These are phyloP conservation scores for Hemileccinum rubropunctum DNA, from an alignment of 768 basidiomycete species.

Conservation along the genomic window DNA sequence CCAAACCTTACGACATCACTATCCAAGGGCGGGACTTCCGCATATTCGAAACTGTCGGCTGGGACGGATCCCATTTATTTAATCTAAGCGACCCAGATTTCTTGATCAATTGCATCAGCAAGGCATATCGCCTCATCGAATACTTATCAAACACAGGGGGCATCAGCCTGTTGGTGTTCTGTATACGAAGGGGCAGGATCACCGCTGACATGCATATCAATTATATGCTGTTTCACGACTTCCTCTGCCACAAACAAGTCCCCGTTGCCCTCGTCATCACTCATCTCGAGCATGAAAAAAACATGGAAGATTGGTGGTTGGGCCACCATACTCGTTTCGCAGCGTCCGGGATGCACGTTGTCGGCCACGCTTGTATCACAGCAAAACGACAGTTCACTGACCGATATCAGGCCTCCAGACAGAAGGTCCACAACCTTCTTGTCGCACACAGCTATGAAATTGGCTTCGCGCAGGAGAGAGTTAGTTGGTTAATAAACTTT, in stretches of 20 bases:
- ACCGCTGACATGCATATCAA: constrained; percentile 26
- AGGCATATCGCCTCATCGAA: constrained; percentile 35
- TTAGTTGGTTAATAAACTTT: constrained; percentile 22
- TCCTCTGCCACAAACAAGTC: constrained; percentile 32
- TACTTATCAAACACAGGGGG: constrained; percentile 32
- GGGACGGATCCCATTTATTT: constrained; percentile 29
- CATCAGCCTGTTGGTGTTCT: constrained; percentile 40
- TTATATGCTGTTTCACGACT: constrained; percentile 33
- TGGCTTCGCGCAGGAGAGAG: constrained; percentile 21
- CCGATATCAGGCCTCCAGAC: constrained; percentile 22
- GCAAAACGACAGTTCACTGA: constrained; percentile 29
- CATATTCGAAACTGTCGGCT: constrained; percentile 35
- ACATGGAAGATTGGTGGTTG: constrained; percentile 37
- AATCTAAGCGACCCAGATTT: constrained; percentile 21
- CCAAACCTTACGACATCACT: background rate
- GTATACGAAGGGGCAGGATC: constrained; percentile 34
- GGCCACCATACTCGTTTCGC: constrained; percentile 22
- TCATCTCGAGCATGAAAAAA: constrained; percentile 34
- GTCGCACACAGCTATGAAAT: constrained; percentile 14
- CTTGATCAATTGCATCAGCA: constrained; percentile 28
- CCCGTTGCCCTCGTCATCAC: constrained; percentile 33
- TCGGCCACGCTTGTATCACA: constrained; percentile 35
- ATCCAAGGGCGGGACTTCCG: constrained; percentile 8
- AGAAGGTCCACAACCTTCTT: constrained; percentile 22
- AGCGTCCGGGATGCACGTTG: constrained; percentile 18